These are phyloP conservation scores for Leishmania tarentolae DNA, from an alignment of 208 protist genomes.

Conservation along the genomic window DNA sequence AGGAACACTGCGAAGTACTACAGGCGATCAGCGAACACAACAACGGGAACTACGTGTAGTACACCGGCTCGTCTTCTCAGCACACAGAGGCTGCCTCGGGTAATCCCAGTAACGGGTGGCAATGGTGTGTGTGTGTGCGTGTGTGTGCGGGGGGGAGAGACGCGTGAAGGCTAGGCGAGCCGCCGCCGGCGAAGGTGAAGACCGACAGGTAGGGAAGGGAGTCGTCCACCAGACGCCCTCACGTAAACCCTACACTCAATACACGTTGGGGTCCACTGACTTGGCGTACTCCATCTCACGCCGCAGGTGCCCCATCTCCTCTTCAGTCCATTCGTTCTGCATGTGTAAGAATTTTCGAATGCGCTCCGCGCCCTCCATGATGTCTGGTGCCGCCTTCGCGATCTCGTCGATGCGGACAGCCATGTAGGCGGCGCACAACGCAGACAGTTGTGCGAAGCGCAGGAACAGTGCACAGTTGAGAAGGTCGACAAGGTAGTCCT, in stretches of 20 bases:
- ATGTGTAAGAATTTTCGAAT: conserved; percentile 61
- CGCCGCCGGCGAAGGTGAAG: background rate
- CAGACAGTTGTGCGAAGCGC: conserved; percentile 43
- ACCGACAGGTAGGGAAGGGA: background rate
- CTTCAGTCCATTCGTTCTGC: conserved; percentile 77
- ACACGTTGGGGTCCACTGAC: conserved; percentile 54
- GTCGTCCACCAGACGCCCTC: background rate
- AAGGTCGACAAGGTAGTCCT: conserved; percentile 43
- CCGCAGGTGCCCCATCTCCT: conserved; percentile 64
- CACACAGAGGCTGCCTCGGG: background rate
- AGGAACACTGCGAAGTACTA: background rate
- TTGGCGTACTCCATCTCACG: conserved; percentile 80
- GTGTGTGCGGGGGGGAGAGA: background rate
- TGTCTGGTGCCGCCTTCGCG: conserved; percentile 47
- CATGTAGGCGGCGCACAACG: conserved; percentile 61
- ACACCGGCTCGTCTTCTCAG: background rate
- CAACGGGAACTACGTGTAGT: background rate
- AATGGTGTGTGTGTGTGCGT: background rate
- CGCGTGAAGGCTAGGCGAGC: background rate
- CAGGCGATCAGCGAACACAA: background rate
- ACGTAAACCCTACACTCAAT: conserved; percentile 23
- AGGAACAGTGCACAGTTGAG: conserved; percentile 57
- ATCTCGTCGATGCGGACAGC: conserved; percentile 66
- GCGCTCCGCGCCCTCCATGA: conserved; percentile 70
- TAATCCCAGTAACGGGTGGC: background rate